Evolutionary conservation across 306 rosid species (phyloP).

Genomic region (Prosopis cineraria): DNA sequence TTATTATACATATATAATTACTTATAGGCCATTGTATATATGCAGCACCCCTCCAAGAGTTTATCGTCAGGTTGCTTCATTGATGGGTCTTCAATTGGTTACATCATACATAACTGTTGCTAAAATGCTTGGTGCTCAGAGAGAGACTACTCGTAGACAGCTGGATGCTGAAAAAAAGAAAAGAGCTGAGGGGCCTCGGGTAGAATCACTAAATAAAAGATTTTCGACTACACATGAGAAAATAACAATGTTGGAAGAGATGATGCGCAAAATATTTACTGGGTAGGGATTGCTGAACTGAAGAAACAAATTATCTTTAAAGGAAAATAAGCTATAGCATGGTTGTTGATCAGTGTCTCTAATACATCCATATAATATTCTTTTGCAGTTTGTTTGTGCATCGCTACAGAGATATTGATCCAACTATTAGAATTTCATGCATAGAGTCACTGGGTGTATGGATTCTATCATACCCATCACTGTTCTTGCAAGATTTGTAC

Average conservation of each 20-base stretch:
- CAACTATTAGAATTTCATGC: slow-evolving; percentile 87
- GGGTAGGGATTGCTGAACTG: slow-evolving; percentile 66
- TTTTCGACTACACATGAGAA: slow-evolving; percentile 82
- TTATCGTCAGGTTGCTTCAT: slow-evolving; percentile 91
- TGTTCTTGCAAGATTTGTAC: slow-evolving; percentile 94
- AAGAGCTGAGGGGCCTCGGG: slow-evolving; percentile 84
- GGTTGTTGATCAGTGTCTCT: slow-evolving; percentile 36
- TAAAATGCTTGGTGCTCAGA: slow-evolving; percentile 81
- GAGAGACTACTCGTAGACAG: slow-evolving; percentile 96
- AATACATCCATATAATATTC: slow-evolving; percentile 35
- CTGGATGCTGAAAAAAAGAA: slow-evolving; percentile 98
- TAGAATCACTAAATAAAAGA: slow-evolving; percentile 88
- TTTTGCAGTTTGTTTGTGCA: slow-evolving; percentile 94
- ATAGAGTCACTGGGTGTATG: slow-evolving; percentile 90
- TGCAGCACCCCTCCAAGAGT: slow-evolving; percentile 97
- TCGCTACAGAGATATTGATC: slow-evolving; percentile 93
- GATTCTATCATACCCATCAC: slow-evolving; percentile 92
- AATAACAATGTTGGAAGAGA: slow-evolving; percentile 85
- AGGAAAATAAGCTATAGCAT: slow-evolving; percentile 22
- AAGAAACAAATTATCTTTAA: slow-evolving; percentile 13
- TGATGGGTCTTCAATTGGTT: slow-evolving; percentile 94
- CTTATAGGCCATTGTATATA: slow-evolving; percentile 38
- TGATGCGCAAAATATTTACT: slow-evolving; percentile 96
- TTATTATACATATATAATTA: slow-evolving; percentile 16
- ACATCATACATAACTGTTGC: slow-evolving; percentile 85